phyloP scores from a whole-genome alignment of 140 eudicot species.

The Erigeron philadelphicus region DNA sequence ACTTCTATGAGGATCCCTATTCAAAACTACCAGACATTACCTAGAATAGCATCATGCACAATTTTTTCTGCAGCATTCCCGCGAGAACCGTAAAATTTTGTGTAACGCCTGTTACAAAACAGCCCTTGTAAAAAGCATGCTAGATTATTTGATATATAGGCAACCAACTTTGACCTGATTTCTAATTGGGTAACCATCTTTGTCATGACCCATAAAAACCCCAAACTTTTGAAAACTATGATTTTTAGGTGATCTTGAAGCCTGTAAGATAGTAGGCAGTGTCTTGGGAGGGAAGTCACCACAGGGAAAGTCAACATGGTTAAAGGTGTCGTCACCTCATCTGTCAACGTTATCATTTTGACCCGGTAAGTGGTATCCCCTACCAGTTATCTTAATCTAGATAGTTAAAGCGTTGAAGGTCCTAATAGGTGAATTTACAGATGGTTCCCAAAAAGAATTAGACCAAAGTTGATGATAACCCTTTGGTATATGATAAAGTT shows the following conservation, averaged over 20 bases:
- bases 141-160: slow-evolving; percentile 1
- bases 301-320: too few relatives aligned
- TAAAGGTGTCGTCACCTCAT: too few relatives aligned
- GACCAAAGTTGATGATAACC: not conserved
- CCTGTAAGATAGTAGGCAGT: not conserved
- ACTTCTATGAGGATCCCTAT: not conserved
- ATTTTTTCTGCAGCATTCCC: slow-evolving; percentile 73
- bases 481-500: slow-evolving; percentile 10
- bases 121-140: slow-evolving; percentile 15
- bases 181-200: not conserved
- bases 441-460: not conserved
- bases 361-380: too few relatives aligned
- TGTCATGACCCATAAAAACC: not conserved
- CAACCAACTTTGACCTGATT: not conserved
- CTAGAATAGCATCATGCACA: slow-evolving; percentile 76
- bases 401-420: too few relatives aligned
- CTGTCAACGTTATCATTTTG: too few relatives aligned
- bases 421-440: not conserved
- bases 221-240: not conserved
- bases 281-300: too few relatives aligned
- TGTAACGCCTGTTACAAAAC: slow-evolving; percentile 66
- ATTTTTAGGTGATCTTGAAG: not conserved
- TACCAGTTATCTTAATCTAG: too few relatives aligned
- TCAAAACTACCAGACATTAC: slow-evolving; percentile 36
- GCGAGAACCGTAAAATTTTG: slow-evolving; percentile 70